Base-by-base conservation (phyloP, 2,329 filamentous ascomycete species). In the Daldinia sp. region DNA sequence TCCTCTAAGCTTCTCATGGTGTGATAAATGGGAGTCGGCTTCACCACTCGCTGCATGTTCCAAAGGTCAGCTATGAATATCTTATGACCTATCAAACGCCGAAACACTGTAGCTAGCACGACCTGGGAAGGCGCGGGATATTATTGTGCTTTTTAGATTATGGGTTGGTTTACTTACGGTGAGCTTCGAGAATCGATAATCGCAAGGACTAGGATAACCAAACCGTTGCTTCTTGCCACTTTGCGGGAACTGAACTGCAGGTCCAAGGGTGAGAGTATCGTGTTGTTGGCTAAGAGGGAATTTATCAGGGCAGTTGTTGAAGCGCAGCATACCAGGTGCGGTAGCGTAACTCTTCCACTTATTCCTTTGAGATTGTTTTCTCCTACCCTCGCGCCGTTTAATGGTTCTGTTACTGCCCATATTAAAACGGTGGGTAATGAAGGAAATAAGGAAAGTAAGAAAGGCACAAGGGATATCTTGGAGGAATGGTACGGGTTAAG, bases 1-100 rank as follows among this genome's bases (percentile, higher is more conserved):
- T 74, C 70, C 2, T 74, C 68, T 3, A 76, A 48, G 5, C 57
- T 68, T 63, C 57, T 67, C 18, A 53, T 41, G n/a, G 10, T 2
- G 18, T 55, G 28, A n/a, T 20, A 1, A 4, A 10, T 3, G 9
- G 28, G 53, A 4, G 26, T 18, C 0, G 53, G 10, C 28, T 46
- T 13, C 12, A n/a, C 4, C 9, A 7, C 20, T 37, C 28, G 41
- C 63, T 66, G 18, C n/a, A 37, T 18, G 4, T 35, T 23, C 39
- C 15, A 33, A 28, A 37, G 23, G 28, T 59, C 46, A 67, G 59
- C 44, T 56, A 23, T 44, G 30, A 23, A 35, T 23, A 6, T 54
- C n/a, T 4, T 10, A 23, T 13, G 15, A 51, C 3, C 10, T 18
- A n/a, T 18, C 15, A 42, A 18, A 42, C 1, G 4, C 1, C 3